Evolutionary conservation across 2,329 filamentous ascomycete species (phyloP), one percentile per base, ranked within the genome.

Genomic region (Cladophialophora bantiana): DNA sequence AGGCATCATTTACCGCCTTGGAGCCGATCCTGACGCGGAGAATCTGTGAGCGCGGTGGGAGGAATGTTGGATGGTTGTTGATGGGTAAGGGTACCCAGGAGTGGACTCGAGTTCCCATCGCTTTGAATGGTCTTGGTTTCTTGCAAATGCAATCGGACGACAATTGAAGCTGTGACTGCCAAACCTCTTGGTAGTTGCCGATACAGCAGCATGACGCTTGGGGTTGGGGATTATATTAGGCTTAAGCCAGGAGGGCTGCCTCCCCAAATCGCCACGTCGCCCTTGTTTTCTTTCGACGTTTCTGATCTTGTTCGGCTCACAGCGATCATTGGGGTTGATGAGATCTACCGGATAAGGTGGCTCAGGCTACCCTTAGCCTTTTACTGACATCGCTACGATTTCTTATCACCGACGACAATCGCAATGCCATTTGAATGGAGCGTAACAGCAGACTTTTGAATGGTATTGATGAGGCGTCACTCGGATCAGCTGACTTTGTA

Each of bases 1-100:
- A 59, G 62, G 45, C 34, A 72, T 73, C n/a, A 63, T 73, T 13
- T 62, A 65, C 55, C 64, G 69, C 50, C 66, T 73, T 4, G 72
- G 72, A 53, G 71, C 50, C n/a, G 67, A 72, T 50, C 72, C 72
- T n/a, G 71, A 73, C 35, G 45, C n/a, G 1, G 52, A 56, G 31
- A 63, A 59, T 18, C 10, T 36, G 10, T 67, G 42, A 67, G 32
- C 9, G 35, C 12, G 34, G 59, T 38, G 54, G 40, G 20, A 15
- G 32, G 13, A 42, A 18, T 56, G 12, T 62, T 12, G 12, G 42
- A 56, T 45, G 35, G 20, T 62, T 26, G 31, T 35, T 35, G 42
- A 36, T 42, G 58, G 26, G 10, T 35, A n/a, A 20, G 20, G 9
- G 45, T 26, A 42, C 13, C 12, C 45, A 3, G 2, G 10, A 2